Conservation (phyloP, 2,329 filamentous ascomycete species). For the Lachnum nothofagi region DNA sequence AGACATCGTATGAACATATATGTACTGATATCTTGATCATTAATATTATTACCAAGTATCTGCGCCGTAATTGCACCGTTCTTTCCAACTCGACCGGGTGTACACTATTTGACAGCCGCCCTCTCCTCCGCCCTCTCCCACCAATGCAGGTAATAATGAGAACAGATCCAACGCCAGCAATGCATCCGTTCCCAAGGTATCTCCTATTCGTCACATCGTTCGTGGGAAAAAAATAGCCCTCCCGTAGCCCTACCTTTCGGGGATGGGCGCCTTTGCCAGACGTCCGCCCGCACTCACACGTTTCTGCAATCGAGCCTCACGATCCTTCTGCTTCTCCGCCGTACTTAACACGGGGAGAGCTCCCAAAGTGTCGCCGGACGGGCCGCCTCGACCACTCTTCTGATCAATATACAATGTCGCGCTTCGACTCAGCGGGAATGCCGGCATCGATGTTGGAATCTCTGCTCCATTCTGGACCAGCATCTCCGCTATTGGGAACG, state of each 20-base stretch:
- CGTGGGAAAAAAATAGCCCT: slow-evolving; percentile 17
- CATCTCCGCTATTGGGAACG: slow-evolving; percentile 87
- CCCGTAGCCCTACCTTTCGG: slow-evolving; percentile 23
- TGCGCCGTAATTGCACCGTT: neutral
- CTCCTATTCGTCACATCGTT: slow-evolving; percentile 28
- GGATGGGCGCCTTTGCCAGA: slow-evolving; percentile 45
- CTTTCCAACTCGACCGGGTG: neutral
- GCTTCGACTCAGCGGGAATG: slow-evolving; percentile 75
- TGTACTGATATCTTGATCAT: too few species aligned
- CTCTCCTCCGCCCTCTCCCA: too few species aligned
- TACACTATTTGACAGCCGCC: neutral
- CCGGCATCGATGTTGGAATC: slow-evolving; percentile 68
- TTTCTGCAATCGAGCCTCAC: slow-evolving; percentile 68
- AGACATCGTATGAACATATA: too few species aligned
- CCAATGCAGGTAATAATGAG: slow-evolving; percentile 14
- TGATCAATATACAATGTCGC: slow-evolving; percentile 82
- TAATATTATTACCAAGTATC: slow-evolving; percentile 17
- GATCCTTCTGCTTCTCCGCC: slow-evolving; percentile 55
- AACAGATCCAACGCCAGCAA: slow-evolving; percentile 30
- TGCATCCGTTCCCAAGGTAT: slow-evolving; percentile 31
- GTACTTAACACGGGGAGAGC: slow-evolving; percentile 52
- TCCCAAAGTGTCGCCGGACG: slow-evolving; percentile 51
- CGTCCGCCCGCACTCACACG: slow-evolving; percentile 72
- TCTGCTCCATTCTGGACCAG: slow-evolving; percentile 91
- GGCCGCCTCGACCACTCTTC: slow-evolving; percentile 51